Evolutionary conservation across 139 green algal species (phyloP).

Genomic region (Asterochloris sp.): DNA sequence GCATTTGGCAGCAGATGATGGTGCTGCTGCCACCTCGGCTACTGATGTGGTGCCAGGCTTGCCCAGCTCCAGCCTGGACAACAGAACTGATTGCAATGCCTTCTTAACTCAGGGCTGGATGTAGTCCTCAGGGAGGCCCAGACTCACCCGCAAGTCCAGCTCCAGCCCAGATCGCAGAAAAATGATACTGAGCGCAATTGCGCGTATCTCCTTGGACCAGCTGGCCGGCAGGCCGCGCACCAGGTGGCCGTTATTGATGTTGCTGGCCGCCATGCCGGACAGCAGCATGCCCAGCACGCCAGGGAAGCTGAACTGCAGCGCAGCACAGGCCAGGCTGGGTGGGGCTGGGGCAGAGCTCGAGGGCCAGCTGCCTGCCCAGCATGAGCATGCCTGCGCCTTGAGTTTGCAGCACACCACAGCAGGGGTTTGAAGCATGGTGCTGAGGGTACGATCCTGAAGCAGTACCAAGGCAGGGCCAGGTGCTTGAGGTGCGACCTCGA

Average conservation of each 20-base stretch:
- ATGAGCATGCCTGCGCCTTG: not conserved
- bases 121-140: not conserved
- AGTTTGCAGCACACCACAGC: not conserved
- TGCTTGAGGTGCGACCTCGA: too few species aligned
- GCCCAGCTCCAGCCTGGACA: too few species aligned
- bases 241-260: constrained; percentile 49
- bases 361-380: not conserved
- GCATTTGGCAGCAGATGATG: too few species aligned
- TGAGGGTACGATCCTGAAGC: too few species aligned
- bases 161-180: constrained; percentile 81
- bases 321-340: not conserved
- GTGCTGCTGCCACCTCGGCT: too few species aligned
- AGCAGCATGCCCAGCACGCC: constrained; percentile 71
- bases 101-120: not conserved
- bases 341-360: not conserved
- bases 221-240: constrained; percentile 42
- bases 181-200: constrained; percentile 70
- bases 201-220: constrained; percentile 68
- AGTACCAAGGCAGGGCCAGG: too few species aligned
- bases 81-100: too few species aligned
- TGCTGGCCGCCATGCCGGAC: constrained; percentile 58
- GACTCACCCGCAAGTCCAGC: constrained; percentile 59
- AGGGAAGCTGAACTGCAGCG: constrained; percentile 46
- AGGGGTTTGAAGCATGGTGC: not conserved
- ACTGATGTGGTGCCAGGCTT: too few species aligned